Conservation (phyloP, 148 eudicot genomes). For the Cornus controversa region DNA sequence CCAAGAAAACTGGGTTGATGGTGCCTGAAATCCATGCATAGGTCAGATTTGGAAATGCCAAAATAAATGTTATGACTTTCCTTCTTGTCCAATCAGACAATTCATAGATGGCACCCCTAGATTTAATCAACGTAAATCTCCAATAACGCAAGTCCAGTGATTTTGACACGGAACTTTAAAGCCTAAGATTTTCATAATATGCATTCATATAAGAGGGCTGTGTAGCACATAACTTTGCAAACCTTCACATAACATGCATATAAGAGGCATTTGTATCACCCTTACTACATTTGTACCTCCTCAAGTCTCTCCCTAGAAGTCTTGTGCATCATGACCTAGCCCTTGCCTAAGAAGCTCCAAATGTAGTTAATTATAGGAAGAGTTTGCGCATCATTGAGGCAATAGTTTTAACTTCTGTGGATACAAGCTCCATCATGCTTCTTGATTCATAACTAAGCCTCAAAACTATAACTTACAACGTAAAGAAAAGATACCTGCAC, state of each 20-base stretch:
- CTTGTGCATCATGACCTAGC: not conserved
- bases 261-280: too few species aligned
- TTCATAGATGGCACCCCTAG: not conserved
- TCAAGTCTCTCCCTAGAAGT: not conserved
- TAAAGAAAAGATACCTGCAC: constrained; percentile 60
- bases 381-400: not conserved
- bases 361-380: not conserved
- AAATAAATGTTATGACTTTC: not conserved
- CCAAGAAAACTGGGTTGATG: not conserved
- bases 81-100: not conserved
- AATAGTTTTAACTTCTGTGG: not conserved
- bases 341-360: constrained; percentile 2
- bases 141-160: not conserved
- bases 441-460: not conserved
- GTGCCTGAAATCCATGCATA: too few species aligned
- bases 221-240: not conserved
- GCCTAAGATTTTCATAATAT: not conserved
- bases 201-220: not conserved
- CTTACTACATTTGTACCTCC: not conserved
- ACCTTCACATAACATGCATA: not conserved
- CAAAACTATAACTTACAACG: not conserved
- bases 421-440: not conserved
- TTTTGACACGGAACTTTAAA: not conserved
- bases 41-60: not conserved
- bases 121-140: not conserved